Evolutionary conservation across 2,329 filamentous ascomycete species (phyloP).

Genomic region (Alternaria novae-zelandiae): DNA sequence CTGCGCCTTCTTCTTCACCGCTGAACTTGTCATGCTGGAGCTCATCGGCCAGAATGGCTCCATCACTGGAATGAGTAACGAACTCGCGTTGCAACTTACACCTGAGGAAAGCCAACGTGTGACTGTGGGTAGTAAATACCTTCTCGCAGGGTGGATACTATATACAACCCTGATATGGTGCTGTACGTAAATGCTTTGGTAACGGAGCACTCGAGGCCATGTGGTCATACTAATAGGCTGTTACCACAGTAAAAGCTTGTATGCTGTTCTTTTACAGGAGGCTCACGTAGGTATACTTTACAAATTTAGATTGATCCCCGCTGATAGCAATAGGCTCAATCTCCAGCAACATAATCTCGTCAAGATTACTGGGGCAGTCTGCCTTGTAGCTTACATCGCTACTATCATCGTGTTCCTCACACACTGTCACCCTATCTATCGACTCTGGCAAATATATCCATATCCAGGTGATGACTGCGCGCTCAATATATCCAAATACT

Average conservation of each 20-base stretch:
- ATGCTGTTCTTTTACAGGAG: conserved; percentile 18
- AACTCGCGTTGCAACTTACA: conserved; percentile 9
- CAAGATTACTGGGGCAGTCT: conserved; percentile 9
- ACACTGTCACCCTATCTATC: conserved; percentile 12
- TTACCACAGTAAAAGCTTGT: conserved; percentile 12
- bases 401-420: conserved; percentile 10
- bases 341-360: conserved; percentile 10
- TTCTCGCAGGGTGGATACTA: conserved; percentile 15
- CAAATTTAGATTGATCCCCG: not conserved
- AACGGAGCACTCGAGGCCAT: not conserved
- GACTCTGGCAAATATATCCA: conserved; percentile 18
- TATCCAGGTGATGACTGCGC: conserved; percentile 15
- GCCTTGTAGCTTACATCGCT: conserved; percentile 4
- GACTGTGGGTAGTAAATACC: conserved; percentile 13
- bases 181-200: conserved; percentile 6
- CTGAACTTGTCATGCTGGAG: conserved; percentile 12
- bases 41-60: conserved; percentile 12
- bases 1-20: conserved; percentile 12
- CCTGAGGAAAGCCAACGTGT: conserved; percentile 5
- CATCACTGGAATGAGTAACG: conserved; percentile 15
- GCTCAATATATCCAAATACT: conserved; percentile 15
- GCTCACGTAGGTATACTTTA: conserved; percentile 7
- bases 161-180: conserved; percentile 17
- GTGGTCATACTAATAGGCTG: not conserved
- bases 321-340: conserved; percentile 5